A percentile compares a stretch with the other conserved stretches of the same genome.
phyloP scores from a whole-genome alignment of 2,329 filamentous ascomycete genomes.

The Lojkania enalia region DNA sequence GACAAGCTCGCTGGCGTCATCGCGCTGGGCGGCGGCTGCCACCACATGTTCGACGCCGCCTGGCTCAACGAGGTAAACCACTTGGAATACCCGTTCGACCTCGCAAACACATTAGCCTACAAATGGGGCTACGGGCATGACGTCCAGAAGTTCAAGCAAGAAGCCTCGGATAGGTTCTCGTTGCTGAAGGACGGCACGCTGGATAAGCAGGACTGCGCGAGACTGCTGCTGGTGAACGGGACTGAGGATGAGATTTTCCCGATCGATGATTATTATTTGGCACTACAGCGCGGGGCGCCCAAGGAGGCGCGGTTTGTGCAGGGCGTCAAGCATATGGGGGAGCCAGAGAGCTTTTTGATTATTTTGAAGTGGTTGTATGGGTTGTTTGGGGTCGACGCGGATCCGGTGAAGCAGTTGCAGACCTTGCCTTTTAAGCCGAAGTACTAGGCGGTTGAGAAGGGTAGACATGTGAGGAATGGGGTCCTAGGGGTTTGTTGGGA shows the following conservation, averaged over 20 bases:
- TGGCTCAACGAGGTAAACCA: constrained; percentile 61
- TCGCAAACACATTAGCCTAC: constrained; percentile 54
- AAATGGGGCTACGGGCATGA: constrained; percentile 51
- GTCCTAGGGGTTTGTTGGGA: too few species aligned
- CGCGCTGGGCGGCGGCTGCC: constrained; percentile 58
- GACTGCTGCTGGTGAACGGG: constrained; percentile 59
- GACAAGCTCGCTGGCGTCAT: constrained; percentile 56
- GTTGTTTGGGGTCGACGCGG: constrained; percentile 50
- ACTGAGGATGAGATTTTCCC: constrained; percentile 65
- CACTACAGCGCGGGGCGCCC: constrained; percentile 55
- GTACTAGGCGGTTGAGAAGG: too few species aligned
- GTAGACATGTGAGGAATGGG: too few species aligned
- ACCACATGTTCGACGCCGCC: constrained; percentile 58
- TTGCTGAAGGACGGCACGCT: constrained; percentile 60
- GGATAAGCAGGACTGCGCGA: constrained; percentile 52
- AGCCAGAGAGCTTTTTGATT: constrained; percentile 54
- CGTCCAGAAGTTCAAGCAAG: constrained; percentile 50
- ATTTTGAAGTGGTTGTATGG: constrained; percentile 55
- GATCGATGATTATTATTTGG: constrained; percentile 62
- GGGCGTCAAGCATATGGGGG: constrained; percentile 55
- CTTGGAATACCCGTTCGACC: constrained; percentile 64
- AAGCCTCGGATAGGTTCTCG: constrained; percentile 56
- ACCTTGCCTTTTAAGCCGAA: constrained; percentile 53
- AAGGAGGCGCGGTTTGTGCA: constrained; percentile 56
- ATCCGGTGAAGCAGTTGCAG: constrained; percentile 50